phyloP scores from a whole-genome alignment of 2,329 filamentous ascomycete genomes.

The Penicillium sp. region DNA sequence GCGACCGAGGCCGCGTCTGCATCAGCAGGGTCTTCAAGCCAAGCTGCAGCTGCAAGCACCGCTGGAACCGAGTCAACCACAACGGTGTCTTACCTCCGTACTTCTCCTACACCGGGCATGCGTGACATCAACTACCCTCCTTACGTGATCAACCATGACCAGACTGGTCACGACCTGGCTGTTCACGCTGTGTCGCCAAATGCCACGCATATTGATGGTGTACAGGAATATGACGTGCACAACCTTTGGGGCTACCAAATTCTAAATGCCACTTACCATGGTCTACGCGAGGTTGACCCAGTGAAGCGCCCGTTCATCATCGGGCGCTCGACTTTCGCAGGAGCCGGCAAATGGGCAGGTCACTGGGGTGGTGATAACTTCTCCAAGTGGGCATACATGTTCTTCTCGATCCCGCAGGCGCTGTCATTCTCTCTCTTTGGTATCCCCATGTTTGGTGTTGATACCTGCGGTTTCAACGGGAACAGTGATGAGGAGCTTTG shows the following conservation, averaged over 20 bases:
- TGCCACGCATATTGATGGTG: constrained; percentile 72
- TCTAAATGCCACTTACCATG: constrained; percentile 73
- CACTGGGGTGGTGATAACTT: constrained; percentile 82
- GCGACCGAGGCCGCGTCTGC: constrained; percentile 65
- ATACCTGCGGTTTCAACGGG: constrained; percentile 69
- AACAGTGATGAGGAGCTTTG: constrained; percentile 71
- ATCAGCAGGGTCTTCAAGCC: constrained; percentile 55
- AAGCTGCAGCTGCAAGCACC: constrained; percentile 47
- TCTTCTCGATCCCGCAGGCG: constrained; percentile 74
- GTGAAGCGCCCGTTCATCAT: constrained; percentile 80
- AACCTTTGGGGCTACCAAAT: constrained; percentile 77
- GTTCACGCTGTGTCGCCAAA: constrained; percentile 75
- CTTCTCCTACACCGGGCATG: constrained; percentile 61
- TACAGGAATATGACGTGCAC: constrained; percentile 79
- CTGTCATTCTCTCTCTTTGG: constrained; percentile 73
- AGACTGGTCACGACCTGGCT: constrained; percentile 64
- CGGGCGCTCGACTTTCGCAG: constrained; percentile 77
- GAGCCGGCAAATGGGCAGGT: constrained; percentile 72
- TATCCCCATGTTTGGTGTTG: constrained; percentile 74
- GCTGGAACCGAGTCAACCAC: constrained; percentile 34
- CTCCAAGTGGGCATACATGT: constrained; percentile 72
- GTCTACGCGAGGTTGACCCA: constrained; percentile 64
- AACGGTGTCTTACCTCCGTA: constrained; percentile 55
- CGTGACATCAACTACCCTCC: constrained; percentile 73
- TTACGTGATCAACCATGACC: constrained; percentile 73